phyloP scores from a whole-genome alignment of 2,329 filamentous ascomycete species.

The Blastomyces percursus region DNA sequence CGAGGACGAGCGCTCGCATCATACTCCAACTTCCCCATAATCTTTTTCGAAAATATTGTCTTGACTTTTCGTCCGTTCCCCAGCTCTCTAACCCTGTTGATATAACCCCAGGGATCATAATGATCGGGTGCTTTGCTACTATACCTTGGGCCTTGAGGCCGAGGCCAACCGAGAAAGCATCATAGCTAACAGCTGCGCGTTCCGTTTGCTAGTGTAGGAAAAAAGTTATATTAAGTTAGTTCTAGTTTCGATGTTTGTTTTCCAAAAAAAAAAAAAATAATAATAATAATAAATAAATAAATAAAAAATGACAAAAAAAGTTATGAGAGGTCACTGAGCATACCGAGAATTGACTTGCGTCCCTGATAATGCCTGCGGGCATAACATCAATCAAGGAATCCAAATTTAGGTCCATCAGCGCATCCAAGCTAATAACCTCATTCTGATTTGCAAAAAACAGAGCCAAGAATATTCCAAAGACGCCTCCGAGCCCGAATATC shows the following conservation, averaged over 20 bases:
- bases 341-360: constrained; percentile 77
- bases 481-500: constrained; percentile 74
- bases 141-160: constrained; percentile 74
- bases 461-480: constrained; percentile 83
- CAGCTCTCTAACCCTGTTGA: constrained; percentile 95
- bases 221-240: background rate
- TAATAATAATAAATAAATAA: too few species aligned
- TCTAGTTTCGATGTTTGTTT: constrained; percentile 8
- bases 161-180: constrained; percentile 83
- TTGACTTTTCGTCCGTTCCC: constrained; percentile 75
- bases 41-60: constrained; percentile 85
- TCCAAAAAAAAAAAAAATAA: too few species aligned
- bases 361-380: constrained; percentile 71
- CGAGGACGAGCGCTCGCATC: constrained; percentile 88
- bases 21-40: constrained; percentile 98
- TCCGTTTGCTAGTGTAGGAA: constrained; percentile 54
- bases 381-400: constrained; percentile 79
- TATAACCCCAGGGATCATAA: constrained; percentile 97
- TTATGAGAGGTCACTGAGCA: constrained; percentile 21
- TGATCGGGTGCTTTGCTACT: constrained; percentile 70
- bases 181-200: constrained; percentile 77
- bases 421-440: constrained; percentile 77
- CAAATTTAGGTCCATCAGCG: constrained; percentile 60
- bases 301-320: too few species aligned
- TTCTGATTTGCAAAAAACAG: constrained; percentile 83